phyloP scores from a whole-genome alignment of 106 monocot genomes.

The Alisma plantagoaquatica region DNA sequence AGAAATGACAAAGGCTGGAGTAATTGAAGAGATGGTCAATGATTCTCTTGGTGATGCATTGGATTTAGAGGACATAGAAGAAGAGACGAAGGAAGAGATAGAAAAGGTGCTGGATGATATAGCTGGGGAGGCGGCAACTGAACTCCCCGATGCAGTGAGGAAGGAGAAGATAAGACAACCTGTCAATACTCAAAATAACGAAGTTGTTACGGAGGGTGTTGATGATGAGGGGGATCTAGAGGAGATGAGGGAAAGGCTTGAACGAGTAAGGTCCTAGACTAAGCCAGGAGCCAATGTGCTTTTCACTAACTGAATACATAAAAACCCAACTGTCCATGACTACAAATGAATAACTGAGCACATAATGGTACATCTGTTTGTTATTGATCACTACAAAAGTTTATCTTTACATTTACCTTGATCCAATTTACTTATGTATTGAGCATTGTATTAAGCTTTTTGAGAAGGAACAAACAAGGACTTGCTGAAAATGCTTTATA shows the following conservation, averaged over 20 bases:
- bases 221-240: constrained; percentile 62
- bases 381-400: no score
- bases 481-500: no score
- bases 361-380: no score
- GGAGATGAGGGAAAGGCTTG: constrained; percentile 54
- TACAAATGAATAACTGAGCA: no score
- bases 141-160: constrained; percentile 77
- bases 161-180: constrained; percentile 12
- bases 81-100: constrained; percentile 54
- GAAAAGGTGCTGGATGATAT: constrained; percentile 73
- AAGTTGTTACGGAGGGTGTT: constrained; percentile 45
- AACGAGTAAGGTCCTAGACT: constrained; percentile 47
- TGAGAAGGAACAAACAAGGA: no score
- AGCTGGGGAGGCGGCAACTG: constrained; percentile 62
- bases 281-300: no score
- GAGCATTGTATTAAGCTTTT: no score
- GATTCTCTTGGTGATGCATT: constrained; percentile 74
- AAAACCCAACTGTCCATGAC: no score
- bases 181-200: constrained; percentile 12
- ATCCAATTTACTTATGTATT: no score
- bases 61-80: constrained; percentile 69
- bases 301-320: no score
- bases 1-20: constrained; percentile 65
- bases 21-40: constrained; percentile 89
- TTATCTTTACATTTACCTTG: no score